These are phyloP conservation scores for Solanum paucissectum DNA, from an alignment of 257 asterid genomes.

Conservation along the genomic window DNA sequence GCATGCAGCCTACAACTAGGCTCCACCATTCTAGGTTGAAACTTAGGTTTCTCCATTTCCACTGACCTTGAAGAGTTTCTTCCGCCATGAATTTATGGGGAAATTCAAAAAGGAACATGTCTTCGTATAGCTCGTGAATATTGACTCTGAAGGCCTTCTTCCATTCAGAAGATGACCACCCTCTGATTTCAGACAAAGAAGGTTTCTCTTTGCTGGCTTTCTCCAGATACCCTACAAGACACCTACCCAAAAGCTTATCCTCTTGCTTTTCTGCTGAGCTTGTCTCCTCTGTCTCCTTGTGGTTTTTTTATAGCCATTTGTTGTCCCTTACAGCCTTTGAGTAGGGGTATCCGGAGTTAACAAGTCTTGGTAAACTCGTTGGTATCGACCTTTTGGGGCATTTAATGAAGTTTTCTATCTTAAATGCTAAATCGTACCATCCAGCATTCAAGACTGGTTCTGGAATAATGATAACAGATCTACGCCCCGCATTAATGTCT, in stretches of 20 bases:
- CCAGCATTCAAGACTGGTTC: not conserved
- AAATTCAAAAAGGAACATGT: too few relatives aligned
- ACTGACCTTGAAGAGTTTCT: not conserved
- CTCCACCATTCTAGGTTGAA: not conserved
- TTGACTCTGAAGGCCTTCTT: too few relatives aligned
- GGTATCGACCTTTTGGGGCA: not conserved
- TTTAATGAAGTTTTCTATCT: not conserved
- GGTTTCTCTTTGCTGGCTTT: not conserved
- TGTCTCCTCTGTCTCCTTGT: not conserved
- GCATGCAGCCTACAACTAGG: not conserved
- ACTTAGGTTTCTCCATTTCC: not conserved
- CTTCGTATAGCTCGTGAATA: too few relatives aligned
- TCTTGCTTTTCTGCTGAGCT: not conserved
- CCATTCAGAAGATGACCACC: too few relatives aligned
- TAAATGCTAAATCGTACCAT: not conserved
- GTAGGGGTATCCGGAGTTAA: not conserved
- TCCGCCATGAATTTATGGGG: not conserved
- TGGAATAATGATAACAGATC: not conserved
- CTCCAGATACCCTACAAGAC: not conserved
- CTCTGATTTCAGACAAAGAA: not conserved
- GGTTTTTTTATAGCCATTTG: not conserved
- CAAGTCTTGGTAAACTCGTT: not conserved
- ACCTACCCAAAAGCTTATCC: not conserved
- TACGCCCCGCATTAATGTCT: not conserved
- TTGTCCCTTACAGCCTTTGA: not conserved